These are phyloP conservation scores for Ogataea angusta DNA, from an alignment of 805 yeast species.

Conservation along the genomic window DNA sequence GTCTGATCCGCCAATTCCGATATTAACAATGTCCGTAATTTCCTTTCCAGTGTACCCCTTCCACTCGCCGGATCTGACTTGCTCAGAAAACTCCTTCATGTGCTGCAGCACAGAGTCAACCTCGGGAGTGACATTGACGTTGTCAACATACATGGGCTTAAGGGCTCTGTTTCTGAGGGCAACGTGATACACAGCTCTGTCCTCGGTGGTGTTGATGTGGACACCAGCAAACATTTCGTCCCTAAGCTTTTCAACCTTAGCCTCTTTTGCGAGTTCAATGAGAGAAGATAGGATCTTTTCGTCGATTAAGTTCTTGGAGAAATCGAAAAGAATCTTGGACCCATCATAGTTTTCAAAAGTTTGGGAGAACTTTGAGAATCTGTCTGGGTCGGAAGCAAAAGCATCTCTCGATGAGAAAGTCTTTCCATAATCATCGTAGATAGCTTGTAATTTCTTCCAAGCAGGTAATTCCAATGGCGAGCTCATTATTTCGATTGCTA, in stretches of 20 bases:
- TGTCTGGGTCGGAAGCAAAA: constrained; percentile 67
- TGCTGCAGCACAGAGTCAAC: constrained; percentile 89
- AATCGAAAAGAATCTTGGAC: constrained; percentile 88
- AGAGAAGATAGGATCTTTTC: constrained; percentile 72
- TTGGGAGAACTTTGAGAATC: constrained; percentile 74
- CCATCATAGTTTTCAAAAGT: constrained; percentile 83
- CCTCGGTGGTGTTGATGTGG: constrained; percentile 93
- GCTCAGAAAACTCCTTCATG: constrained; percentile 92
- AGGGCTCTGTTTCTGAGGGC: constrained; percentile 92
- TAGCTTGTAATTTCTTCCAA: constrained; percentile 72
- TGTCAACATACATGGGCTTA: constrained; percentile 86
- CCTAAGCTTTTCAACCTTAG: constrained; percentile 81
- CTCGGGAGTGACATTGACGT: constrained; percentile 83
- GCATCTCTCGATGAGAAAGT: constrained; percentile 71
- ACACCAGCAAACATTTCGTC: constrained; percentile 91
- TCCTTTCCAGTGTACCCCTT: constrained; percentile 94
- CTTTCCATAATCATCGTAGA: constrained; percentile 70
- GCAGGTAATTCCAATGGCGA: constrained; percentile 64
- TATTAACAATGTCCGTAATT: constrained; percentile 92
- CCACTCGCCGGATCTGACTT: constrained; percentile 91
- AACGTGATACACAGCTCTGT: constrained; percentile 94
- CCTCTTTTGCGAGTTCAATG: constrained; percentile 81
- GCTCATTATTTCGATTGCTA: constrained; percentile 20
- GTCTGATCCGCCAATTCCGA: constrained; percentile 99
- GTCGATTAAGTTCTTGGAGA: constrained; percentile 89